Base-by-base conservation (phyloP, 148 eudicot species). In the Rhododendron vialii region DNA sequence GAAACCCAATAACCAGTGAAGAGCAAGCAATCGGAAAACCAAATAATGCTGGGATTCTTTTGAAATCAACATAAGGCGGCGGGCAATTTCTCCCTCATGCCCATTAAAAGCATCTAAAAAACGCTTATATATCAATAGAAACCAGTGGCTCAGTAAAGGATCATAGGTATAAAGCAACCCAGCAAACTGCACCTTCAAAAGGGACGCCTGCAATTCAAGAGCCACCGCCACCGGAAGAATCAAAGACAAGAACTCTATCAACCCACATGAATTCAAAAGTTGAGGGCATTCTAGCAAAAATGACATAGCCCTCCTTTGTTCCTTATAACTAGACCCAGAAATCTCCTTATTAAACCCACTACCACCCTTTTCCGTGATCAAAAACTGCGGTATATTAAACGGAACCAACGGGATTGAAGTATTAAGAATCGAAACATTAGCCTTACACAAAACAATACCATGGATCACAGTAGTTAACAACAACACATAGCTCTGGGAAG, bases 181-280 rank as follows among this genome's bases (percentile, higher is more conserved):
- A 4, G 93, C 88, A 59, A 97, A 97, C 90, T 97, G 99, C 85
- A 97, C 96, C 86, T 90, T 97, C 92, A 97, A 89, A 91, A 97
- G 89, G 0, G 99, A 94, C 13, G 90, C 88, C 89, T 97, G 98
- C 90, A 97, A 89, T 41, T 95, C 98, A 79, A 97, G 88, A 26
- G 88, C 95, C 85, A 84, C 90, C 2, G 93, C 92, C 85, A 95
- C 91, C 1, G 96, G 95, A 86, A 93, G 86, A 78, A 94, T 88
- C 90, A 91, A 67, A 2, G 88, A 90, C 92, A 94, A 88, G 79
- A 97, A 95, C 89, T 94, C 98, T 84, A 92, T 74, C 92, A 93
- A 83, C 82, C 98, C 98, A 86, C 89, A 90, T 1, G 98, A 90
- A 41, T 98, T 94, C 87, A 95, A 89, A 82, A 89, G 86, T 28